Evolutionary conservation across 768 basidiomycete species (phyloP).

Genomic region (Phlebiopsis gigantea): DNA sequence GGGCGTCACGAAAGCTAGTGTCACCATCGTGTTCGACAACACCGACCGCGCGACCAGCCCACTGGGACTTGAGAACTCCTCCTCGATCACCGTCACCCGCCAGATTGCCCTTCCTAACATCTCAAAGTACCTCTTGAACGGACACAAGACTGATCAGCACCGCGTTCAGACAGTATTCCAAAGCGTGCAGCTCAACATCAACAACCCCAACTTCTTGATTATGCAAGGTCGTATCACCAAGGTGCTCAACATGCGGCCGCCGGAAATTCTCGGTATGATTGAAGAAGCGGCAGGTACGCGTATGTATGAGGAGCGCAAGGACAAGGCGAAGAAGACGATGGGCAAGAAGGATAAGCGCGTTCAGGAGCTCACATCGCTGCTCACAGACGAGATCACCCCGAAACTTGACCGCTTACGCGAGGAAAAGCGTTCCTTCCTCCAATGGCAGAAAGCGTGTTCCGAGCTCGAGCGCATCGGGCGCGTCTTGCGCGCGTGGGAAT

Average conservation of each 20-base stretch:
- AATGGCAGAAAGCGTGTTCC: conserved; percentile 82
- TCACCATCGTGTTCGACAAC: conserved; percentile 98
- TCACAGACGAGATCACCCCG: conserved; percentile 88
- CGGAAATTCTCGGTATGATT: conserved; percentile 97
- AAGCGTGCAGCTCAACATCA: conserved; percentile 97
- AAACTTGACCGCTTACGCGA: conserved; percentile 86
- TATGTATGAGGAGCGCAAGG: conserved; percentile 98
- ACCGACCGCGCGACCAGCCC: conserved; percentile 84
- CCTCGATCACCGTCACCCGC: conserved; percentile 94
- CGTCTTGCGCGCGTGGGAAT: conserved; percentile 84
- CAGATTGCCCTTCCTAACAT: conserved; percentile 93
- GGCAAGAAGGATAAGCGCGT: conserved; percentile 95
- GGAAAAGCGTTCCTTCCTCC: conserved; percentile 85
- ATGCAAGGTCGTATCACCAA: conserved; percentile 99
- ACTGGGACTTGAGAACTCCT: conserved; percentile 68
- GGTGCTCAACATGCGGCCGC: conserved; percentile 96
- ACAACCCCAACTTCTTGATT: conserved; percentile 98
- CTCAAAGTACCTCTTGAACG: conserved; percentile 93
- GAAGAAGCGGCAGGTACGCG: conserved; percentile 98
- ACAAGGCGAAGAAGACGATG: conserved; percentile 95
- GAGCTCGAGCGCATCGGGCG: conserved; percentile 86
- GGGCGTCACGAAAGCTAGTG: conserved; percentile 93
- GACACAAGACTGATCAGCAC: conserved; percentile 87
- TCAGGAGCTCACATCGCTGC: conserved; percentile 75
- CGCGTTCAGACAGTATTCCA: conserved; percentile 89